phyloP scores from a whole-genome alignment of 169 alveolate species.

The Plasmodium reichenowi region DNA sequence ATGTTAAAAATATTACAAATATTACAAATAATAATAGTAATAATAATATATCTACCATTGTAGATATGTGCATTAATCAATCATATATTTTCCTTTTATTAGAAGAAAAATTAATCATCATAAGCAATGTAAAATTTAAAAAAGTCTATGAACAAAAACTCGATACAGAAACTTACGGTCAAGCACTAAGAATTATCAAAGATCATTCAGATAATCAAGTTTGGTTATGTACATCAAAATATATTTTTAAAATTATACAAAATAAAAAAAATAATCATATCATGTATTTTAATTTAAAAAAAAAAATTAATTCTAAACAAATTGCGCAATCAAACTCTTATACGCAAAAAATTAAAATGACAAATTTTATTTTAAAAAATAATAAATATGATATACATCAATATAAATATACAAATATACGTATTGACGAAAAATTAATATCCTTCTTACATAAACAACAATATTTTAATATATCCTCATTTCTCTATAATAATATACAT shows the following conservation, averaged over 20 bases:
- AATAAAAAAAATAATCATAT: slow-evolving; percentile 46
- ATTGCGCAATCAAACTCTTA: slow-evolving; percentile 20
- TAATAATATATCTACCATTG: slow-evolving; percentile 19
- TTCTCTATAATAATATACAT: slow-evolving; percentile 63
- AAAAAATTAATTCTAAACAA: slow-evolving; percentile 28
- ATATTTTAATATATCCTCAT: slow-evolving; percentile 38
- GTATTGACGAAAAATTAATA: slow-evolving; percentile 60
- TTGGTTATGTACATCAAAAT: slow-evolving; percentile 74
- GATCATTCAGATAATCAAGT: slow-evolving; percentile 62
- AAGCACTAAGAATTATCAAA: slow-evolving; percentile 62
- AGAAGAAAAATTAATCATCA: slow-evolving; percentile 72
- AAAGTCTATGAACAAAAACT: slow-evolving; percentile 67
- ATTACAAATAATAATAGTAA: neutral
- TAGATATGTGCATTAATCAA: slow-evolving; percentile 72
- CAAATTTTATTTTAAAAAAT: slow-evolving; percentile 42
- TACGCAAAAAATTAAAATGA: slow-evolving; percentile 35
- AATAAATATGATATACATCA: slow-evolving; percentile 70
- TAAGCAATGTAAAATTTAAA: slow-evolving; percentile 43
- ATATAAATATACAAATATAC: slow-evolving; percentile 47
- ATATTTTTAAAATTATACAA: slow-evolving; percentile 55
- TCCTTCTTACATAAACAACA: slow-evolving; percentile 71
- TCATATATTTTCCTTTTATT: slow-evolving; percentile 49
- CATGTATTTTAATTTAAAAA: slow-evolving; percentile 3
- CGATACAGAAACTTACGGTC: slow-evolving; percentile 65
- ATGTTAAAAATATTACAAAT: neutral